Evolutionary conservation across 1,139 yeast genomes (phyloP).

Genomic region (Geotrichum siamense): DNA sequence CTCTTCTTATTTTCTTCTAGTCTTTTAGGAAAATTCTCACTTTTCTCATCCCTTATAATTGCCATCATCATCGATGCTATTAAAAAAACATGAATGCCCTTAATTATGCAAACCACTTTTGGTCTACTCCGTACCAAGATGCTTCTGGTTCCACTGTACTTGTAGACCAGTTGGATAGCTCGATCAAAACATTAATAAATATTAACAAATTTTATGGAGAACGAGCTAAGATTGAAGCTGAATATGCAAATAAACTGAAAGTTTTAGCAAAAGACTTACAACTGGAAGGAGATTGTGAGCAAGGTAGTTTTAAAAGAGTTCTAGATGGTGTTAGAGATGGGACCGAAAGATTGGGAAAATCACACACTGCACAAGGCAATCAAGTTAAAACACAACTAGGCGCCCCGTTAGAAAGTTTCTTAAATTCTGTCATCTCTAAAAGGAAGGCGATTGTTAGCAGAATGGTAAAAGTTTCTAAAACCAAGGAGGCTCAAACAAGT

Average conservation of each 20-base stretch:
- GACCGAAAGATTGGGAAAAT: constrained; percentile 44
- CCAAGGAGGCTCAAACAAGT: constrained; percentile 36
- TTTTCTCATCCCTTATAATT: too few species aligned
- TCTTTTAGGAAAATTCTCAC: too few species aligned
- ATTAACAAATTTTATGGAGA: constrained; percentile 40
- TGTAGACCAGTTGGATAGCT: background rate
- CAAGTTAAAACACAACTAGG: constrained; percentile 41
- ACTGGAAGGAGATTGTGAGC: constrained; percentile 54
- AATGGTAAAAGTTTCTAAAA: constrained; percentile 39
- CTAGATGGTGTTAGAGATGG: constrained; percentile 53
- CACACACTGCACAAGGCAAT: constrained; percentile 43
- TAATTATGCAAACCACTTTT: background rate
- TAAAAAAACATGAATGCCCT: background rate
- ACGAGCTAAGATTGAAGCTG: constrained; percentile 58
- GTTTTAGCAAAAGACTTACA: constrained; percentile 38
- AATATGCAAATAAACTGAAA: constrained; percentile 45
- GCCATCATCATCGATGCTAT: too few species aligned
- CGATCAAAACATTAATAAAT: constrained; percentile 38
- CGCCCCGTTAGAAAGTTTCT: constrained; percentile 40
- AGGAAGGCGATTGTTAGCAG: constrained; percentile 43
- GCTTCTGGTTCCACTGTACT: background rate
- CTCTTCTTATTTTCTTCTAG: too few species aligned
- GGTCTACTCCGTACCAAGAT: background rate
- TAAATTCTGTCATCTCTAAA: constrained; percentile 39
- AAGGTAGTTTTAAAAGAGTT: constrained; percentile 51